A percentile compares a stretch with the other conserved stretches of the same genome.
Evolutionary conservation across 2,329 filamentous ascomycete genomes (phyloP).

Genomic region (Penicillium sp.): DNA sequence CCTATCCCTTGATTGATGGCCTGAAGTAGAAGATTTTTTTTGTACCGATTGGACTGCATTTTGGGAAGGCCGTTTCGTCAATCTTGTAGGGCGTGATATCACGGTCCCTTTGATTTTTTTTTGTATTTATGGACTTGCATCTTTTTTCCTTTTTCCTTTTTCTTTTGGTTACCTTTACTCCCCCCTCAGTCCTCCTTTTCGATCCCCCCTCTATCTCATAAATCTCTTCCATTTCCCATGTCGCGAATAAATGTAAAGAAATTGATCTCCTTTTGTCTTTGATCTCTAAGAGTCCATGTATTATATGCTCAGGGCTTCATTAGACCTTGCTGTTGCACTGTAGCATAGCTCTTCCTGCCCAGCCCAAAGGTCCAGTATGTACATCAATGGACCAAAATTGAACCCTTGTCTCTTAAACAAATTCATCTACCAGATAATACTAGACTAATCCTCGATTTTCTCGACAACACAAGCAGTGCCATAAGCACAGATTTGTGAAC

Average conservation of each 20-base stretch:
- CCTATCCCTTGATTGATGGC: constrained; percentile 27
- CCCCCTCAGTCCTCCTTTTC: constrained; percentile 20
- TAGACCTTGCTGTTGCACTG: too few species aligned
- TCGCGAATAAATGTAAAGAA: constrained; percentile 30
- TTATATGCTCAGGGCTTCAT: not conserved
- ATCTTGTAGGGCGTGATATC: constrained; percentile 20
- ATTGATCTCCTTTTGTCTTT: constrained; percentile 24
- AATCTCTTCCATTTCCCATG: constrained; percentile 15
- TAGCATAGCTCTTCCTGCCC: too few species aligned
- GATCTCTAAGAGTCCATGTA: constrained; percentile 29
- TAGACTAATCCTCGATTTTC: constrained; percentile 41
- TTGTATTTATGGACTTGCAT: constrained; percentile 29
- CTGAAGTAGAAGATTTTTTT: constrained; percentile 11
- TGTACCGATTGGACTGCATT: constrained; percentile 27
- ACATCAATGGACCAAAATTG: too few species aligned
- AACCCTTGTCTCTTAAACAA: too few species aligned
- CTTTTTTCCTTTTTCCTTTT: constrained; percentile 10
- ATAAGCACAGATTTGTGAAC: constrained; percentile 62
- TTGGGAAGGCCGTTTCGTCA: constrained; percentile 16
- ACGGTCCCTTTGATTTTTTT: constrained; percentile 22
- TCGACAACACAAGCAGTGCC: constrained; percentile 61
- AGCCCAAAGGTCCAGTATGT: too few species aligned
- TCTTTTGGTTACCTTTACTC: constrained; percentile 14
- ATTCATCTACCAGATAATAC: too few species aligned
- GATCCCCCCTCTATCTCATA: constrained; percentile 8